Percentiles rank a stretch among this genome's conserved stretches.
Evolutionary conservation across 192 early-diverging fungal genomes (phyloP).

Genomic region (Phycomyces nitens): DNA sequence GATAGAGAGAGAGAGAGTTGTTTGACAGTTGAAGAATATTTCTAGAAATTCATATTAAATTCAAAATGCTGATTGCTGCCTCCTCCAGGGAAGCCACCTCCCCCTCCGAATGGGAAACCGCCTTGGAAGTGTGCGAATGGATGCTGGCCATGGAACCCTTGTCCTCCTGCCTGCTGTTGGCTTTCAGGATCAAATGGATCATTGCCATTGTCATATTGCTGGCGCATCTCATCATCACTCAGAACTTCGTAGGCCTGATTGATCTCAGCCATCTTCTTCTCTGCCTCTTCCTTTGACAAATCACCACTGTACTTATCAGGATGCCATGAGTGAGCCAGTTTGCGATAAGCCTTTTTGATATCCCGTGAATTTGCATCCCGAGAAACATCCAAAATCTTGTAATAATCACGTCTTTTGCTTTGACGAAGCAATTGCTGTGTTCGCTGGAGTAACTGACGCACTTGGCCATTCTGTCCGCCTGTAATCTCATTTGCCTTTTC

Average conservation of each 20-base stretch:
- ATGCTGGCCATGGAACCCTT: constrained; percentile 42
- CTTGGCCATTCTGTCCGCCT: constrained; percentile 48
- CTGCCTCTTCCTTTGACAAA: constrained; percentile 68
- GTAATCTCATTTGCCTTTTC: constrained; percentile 63
- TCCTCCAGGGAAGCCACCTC: constrained; percentile 43
- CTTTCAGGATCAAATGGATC: constrained; percentile 74
- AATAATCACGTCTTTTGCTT: constrained; percentile 81
- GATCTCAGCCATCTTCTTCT: constrained; percentile 88
- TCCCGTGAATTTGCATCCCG: constrained; percentile 69
- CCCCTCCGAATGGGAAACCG: constrained; percentile 22
- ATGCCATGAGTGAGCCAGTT: constrained; percentile 85
- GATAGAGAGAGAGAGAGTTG: no score
- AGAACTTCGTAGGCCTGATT: constrained; percentile 92
- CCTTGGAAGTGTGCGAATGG: constrained; percentile 54
- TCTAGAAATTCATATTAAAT: constrained; percentile 1
- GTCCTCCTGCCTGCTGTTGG: constrained; percentile 27
- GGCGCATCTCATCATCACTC: constrained; percentile 48
- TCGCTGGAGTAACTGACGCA: constrained; percentile 53
- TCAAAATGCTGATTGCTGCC: constrained; percentile 10
- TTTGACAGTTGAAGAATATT: no score
- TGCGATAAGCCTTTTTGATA: constrained; percentile 91
- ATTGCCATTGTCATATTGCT: constrained; percentile 70
- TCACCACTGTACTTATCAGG: constrained; percentile 81
- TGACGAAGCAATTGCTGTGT: constrained; percentile 58
- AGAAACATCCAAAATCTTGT: constrained; percentile 88